Conservation (phyloP, 257 asterid species). For the Przewalskia tangutica region DNA sequence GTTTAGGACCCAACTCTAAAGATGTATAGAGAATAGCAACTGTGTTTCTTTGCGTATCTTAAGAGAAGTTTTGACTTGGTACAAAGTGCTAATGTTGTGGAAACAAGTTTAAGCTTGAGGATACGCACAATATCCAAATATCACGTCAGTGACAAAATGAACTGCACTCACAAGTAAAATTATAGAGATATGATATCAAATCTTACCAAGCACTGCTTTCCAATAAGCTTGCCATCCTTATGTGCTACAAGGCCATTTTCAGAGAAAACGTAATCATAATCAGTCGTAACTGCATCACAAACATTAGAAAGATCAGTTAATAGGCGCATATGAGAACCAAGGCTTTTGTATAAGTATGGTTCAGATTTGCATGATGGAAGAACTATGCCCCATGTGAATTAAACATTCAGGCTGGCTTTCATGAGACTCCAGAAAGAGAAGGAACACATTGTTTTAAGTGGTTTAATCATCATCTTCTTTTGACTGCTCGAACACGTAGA, state of each 20-base stretch:
- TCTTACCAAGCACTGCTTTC: constrained; percentile 71
- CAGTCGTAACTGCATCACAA: constrained; percentile 49
- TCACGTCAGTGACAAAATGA: background rate
- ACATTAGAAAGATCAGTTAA: background rate
- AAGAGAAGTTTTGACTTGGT: background rate
- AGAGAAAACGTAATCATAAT: constrained; percentile 75
- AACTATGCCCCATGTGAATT: background rate
- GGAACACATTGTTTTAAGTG: background rate
- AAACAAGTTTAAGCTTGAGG: background rate
- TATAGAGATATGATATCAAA: background rate
- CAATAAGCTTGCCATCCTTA: constrained; percentile 61
- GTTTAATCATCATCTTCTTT: background rate
- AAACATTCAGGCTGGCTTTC: background rate
- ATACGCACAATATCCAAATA: background rate
- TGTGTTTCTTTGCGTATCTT: background rate
- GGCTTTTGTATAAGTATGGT: background rate
- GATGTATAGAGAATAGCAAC: background rate
- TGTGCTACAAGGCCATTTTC: constrained; percentile 97
- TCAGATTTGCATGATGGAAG: background rate
- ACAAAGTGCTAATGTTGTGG: background rate
- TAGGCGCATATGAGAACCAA: background rate
- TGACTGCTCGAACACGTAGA: background rate
- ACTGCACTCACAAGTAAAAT: background rate
- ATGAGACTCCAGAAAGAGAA: background rate
- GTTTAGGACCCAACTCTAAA: background rate